Base-by-base conservation (phyloP, 2,329 filamentous ascomycete genomes). In the Aspergillus awamori region DNA sequence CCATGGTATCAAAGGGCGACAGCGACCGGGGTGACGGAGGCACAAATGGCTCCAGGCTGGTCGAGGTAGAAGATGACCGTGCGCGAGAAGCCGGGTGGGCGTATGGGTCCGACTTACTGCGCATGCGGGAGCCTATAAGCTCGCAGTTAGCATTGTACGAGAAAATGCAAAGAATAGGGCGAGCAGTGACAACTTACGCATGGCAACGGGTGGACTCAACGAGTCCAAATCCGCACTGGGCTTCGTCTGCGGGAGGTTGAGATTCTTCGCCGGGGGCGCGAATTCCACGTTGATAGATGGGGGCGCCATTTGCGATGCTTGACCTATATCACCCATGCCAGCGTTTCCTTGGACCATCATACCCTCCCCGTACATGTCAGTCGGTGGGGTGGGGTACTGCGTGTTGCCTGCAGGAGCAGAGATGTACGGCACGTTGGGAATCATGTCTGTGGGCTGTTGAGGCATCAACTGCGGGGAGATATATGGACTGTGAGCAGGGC, bases 221-320 rank as follows among this genome's bases (percentile, higher is more conserved):
- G 93, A 92, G 74, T 96, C 91, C 65, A 88, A 84, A 67, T 92
- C 87, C 58, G 75, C 77, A 67, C 88, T 80, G n/a, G 83, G 82
- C 30, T 90, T 91, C 20, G 84, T 81, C 28, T 86, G 84, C 64
- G 89, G 89, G 72, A 91, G 89, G 67, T 83, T 87, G 57, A 82
- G 85, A 69, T 86, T 86, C 60, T 85, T 81, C 56, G 90, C 86
- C 8, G 88, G 88, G 24, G 93, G 93, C 15, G 93, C 93, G 75
- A 92, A 93, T 73, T 97, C 91, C 69, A 97, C 95, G 72, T 95
- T 96, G 77, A 97, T 97, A 55, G 93, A 91, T 0, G 93, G 93
- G n/a, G 93, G 91, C 3, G 89, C 90, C 89, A 96, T 95, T 67
- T 90, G 85, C 53, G 88, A 86, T 49, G 85, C 87, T 72, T 85